Conservation (phyloP, 768 basidiomycete genomes). For the Dioszegia hungarica region DNA sequence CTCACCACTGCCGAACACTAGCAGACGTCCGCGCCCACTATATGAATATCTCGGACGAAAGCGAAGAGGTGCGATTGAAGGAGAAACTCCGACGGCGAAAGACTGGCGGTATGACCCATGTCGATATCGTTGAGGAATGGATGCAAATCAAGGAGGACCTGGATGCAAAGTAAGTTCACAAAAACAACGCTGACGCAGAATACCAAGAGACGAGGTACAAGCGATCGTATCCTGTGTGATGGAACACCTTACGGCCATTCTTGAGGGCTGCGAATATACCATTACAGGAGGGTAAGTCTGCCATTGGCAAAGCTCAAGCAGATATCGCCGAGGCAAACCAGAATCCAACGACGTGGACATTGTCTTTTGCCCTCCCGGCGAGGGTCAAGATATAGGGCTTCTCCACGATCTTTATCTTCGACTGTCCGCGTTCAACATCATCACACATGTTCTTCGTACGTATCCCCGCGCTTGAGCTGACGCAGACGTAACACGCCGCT, state of each 20-base stretch:
- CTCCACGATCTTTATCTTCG: constrained; percentile 58
- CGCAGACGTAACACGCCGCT: constrained; percentile 54
- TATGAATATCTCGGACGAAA: constrained; percentile 22
- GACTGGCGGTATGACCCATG: constrained; percentile 43
- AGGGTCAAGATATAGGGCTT: constrained; percentile 59
- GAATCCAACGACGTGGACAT: constrained; percentile 85
- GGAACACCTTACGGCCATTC: constrained; percentile 61
- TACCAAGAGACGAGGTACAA: constrained; percentile 66
- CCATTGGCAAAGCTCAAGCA: constrained; percentile 41
- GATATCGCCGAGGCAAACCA: constrained; percentile 77
- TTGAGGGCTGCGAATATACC: constrained; percentile 65
- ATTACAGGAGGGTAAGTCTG: constrained; percentile 72
- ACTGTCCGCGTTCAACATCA: constrained; percentile 52
- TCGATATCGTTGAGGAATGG: constrained; percentile 48
- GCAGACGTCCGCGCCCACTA: constrained; percentile 54
- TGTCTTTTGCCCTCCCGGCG: constrained; percentile 67
- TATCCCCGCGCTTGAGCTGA: constrained; percentile 46
- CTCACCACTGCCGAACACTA: constrained; percentile 55
- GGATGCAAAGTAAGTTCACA: constrained; percentile 36
- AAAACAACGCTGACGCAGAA: constrained; percentile 51
- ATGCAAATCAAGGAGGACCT: constrained; percentile 44
- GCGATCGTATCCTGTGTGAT: constrained; percentile 67
- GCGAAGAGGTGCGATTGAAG: constrained; percentile 54
- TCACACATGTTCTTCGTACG: constrained; percentile 82
- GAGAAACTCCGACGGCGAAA: constrained; percentile 45